Evolutionary conservation across 306 rosid genomes (phyloP), one percentile per base, ranked within the genome.

Genomic region (Urtica urens): DNA sequence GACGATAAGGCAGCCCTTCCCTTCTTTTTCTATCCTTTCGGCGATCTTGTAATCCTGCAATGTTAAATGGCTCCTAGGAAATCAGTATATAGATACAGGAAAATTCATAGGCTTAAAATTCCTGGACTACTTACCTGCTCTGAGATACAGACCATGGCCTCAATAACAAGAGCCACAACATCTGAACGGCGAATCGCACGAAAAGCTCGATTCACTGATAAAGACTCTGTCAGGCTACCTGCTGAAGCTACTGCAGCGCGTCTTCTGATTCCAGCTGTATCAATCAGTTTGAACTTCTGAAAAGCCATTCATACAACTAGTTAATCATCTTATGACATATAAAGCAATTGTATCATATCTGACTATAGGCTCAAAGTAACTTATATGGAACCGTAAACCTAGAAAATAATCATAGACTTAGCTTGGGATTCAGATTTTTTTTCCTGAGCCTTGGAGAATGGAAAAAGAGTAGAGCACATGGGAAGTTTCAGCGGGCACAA

Each of bases 211-310:
- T 90, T 90, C 17, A 90, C 95, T 1, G 95, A 90, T 57, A 90
- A 68, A 59, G 92, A 74, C 79, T 90, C 97, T 3, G 97, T 90
- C 37, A 64, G 38, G 60, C 87, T 90, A 42, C 97, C 95, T 6
- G 84, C 74, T 17, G 97, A 79, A 47, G 80, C 85, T 40, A 90
- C 70, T 2, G 67, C 67, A 29, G 97, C 72, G 71, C 93, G 72
- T 84, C 55, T 79, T 72, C 97, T 84, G 58, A 90, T 85, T 76
- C 97, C 95, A 68, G 97, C 97, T 52, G 95, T 90, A 68, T 90
- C 97, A 43, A 79, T 90, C 60, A 90, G 80, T 51, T 53, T 65
- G 71, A 90, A 90, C 69, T 85, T 90, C 97, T 90, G 69, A 53
- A 65, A 57, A 40, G 56, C 48, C 56, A 45, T 16, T 11, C 37